These are phyloP conservation scores for Williopsis jadinii DNA, from an alignment of 1,139 yeast species.

Conservation along the genomic window DNA sequence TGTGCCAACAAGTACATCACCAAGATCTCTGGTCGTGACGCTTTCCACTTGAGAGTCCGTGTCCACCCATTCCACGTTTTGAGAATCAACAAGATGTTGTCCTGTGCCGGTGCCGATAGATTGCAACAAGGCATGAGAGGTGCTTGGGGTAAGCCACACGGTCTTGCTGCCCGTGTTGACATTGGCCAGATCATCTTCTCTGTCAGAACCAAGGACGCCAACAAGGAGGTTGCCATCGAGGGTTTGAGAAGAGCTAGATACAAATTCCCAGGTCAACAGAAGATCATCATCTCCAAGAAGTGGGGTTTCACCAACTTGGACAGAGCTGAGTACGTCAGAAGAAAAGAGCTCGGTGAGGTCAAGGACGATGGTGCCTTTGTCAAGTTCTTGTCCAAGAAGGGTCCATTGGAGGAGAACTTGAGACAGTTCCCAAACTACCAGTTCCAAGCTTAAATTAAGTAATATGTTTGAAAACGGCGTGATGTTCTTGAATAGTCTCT, in stretches of 20 bases:
- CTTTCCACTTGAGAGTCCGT: conserved; percentile 99
- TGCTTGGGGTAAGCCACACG: conserved; percentile 99
- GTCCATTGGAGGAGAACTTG: conserved; percentile 89
- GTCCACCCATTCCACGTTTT: conserved; percentile 99
- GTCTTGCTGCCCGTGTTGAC: conserved; percentile 98
- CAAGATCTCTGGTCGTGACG: conserved; percentile 96
- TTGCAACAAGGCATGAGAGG: conserved; percentile 99
- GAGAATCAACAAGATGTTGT: conserved; percentile 99
- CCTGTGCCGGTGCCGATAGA: conserved; percentile 99
- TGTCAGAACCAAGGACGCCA: conserved; percentile 95
- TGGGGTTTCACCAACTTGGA: conserved; percentile 99
- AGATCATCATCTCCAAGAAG: conserved; percentile 97
- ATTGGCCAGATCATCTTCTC: conserved; percentile 98
- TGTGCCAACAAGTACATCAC: conserved; percentile 99
- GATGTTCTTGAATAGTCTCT: no score
- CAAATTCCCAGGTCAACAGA: conserved; percentile 99
- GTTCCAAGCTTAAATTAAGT: conserved; percentile 30
- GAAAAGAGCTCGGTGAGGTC: conserved; percentile 95
- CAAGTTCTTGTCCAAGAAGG: conserved; percentile 96
- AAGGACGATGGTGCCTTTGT: conserved; percentile 99
- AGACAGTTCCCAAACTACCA: conserved; percentile 89
- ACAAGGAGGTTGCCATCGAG: conserved; percentile 96
- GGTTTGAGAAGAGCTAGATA: conserved; percentile 99
- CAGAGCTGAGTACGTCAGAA: conserved; percentile 94
- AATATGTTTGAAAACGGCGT: background rate